Evolutionary conservation across 257 asterid species (phyloP), one percentile per base, ranked within the genome.

Genomic region (Nicotiana tomentosiformis): DNA sequence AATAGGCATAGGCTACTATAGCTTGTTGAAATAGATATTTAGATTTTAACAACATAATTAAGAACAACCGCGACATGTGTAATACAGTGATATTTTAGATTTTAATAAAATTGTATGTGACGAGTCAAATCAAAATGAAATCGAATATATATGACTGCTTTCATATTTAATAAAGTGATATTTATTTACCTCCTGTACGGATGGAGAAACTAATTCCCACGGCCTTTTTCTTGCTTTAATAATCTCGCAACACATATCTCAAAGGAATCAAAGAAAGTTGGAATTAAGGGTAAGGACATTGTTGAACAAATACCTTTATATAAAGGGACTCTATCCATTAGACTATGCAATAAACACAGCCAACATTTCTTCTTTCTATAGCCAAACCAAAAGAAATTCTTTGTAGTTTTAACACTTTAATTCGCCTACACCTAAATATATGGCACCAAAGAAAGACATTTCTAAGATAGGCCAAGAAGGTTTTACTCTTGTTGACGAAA

Each of bases 401-500:
- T 64, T 23, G 20, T 76, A 29, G 39, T 76, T 16, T 14, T 64
- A 37, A 66, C 16, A 33, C 57, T 57, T 32, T 9, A 39, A 39
- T 39, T 60, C 35, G 0, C 58, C 12, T 8, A 65, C 58, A 53
- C 30, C 56, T 33, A 82, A 66, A 35, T 35, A 90, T 35, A 90
- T 91, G 95, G 89, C 86, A 81, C 78, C 76, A 10, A 87, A 81
- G 81, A 77, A 77, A 60, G 91, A 86, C 18, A 33, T 90, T 58
- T 17, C 23, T 11, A 82, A 56, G 77, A 65, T 10, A 77, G 85
- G 83, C n/a, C 23, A 46, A 57, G 90, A 90, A 69, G 80, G 76
- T 14, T 89, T 87, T 43, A 11, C 35, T 11, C n/a, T 87, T 30
- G 56, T 79, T 14, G 83, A 82, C 0, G 80, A 85, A 57, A 61